Conservation (phyloP, 164 flowering plant species). For the Berberis vulgaris region DNA sequence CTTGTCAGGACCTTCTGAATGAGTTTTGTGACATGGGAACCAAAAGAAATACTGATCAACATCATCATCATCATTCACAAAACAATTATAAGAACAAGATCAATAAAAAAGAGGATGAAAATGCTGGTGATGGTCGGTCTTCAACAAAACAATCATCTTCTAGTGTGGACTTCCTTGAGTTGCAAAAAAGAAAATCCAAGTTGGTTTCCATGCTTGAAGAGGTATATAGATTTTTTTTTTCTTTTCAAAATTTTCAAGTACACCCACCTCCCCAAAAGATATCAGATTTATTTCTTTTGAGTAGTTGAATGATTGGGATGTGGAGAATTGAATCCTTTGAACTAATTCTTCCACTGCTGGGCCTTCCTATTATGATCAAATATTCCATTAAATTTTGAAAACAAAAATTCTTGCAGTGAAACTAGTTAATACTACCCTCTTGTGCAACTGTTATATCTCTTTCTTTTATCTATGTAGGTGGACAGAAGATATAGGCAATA, state of each 20-base stretch:
- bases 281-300: neutral
- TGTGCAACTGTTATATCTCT: too few species aligned
- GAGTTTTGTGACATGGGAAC: conserved; percentile 76
- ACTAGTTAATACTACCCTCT: neutral
- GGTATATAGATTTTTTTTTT: conserved; percentile 27
- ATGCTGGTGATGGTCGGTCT: conserved; percentile 17
- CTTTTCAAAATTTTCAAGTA: too few species aligned
- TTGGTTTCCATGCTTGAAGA: conserved; percentile 83
- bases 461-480: conserved; percentile 34
- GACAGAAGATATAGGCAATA: conserved; percentile 88
- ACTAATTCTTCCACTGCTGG: conserved; percentile 38
- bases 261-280: too few species aligned
- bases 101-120: conserved; percentile 29
- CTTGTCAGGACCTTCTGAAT: conserved; percentile 71
- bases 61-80: neutral
- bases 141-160: conserved; percentile 25
- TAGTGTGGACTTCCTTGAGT: conserved; percentile 47
- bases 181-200: conserved; percentile 77
- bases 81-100: conserved; percentile 23
- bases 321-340: conserved; percentile 17
- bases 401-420: conserved; percentile 19
- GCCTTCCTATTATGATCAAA: conserved; percentile 36
- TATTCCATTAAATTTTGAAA: conserved; percentile 30
- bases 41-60: conserved; percentile 4
- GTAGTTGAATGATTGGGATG: conserved; percentile 11